These are phyloP conservation scores for Hypoxylon intermedium DNA, from an alignment of 495 filamentous ascomycete species.

Conservation along the genomic window DNA sequence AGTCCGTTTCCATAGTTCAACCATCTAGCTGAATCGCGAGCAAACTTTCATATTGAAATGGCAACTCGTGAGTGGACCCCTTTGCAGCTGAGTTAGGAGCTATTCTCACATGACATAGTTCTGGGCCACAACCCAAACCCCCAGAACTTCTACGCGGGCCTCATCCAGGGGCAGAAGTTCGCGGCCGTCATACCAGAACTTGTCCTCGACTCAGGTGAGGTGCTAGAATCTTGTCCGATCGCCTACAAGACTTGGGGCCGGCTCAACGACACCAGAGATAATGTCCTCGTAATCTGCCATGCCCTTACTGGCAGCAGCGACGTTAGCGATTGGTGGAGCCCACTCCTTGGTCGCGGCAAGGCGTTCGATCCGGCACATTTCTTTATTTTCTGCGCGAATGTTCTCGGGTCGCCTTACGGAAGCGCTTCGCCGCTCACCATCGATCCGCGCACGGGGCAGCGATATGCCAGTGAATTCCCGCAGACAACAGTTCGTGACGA, in stretches of 20 bases:
- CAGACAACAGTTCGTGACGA: constrained; percentile 50
- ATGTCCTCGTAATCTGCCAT: constrained; percentile 49
- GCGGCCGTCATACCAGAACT: constrained; percentile 42
- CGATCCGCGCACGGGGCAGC: constrained; percentile 38
- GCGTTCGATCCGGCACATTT: constrained; percentile 47
- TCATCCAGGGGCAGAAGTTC: constrained; percentile 45
- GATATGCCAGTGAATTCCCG: constrained; percentile 47
- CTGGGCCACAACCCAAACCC: constrained; percentile 36
- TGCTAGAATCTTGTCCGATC: constrained; percentile 40
- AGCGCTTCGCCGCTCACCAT: constrained; percentile 43
- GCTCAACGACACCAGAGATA: constrained; percentile 42
- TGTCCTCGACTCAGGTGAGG: constrained; percentile 45
- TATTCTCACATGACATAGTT: constrained; percentile 30
- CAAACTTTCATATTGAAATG: constrained; percentile 29
- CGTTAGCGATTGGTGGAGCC: constrained; percentile 48
- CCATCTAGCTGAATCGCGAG: constrained; percentile 7
- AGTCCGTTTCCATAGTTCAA: constrained; percentile 14
- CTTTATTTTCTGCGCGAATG: constrained; percentile 49
- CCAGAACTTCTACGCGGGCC: constrained; percentile 42
- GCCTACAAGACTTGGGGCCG: constrained; percentile 51
- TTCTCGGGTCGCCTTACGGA: constrained; percentile 49
- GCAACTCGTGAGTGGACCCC: constrained; percentile 34
- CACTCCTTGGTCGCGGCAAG: constrained; percentile 42
- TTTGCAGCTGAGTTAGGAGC: not conserved
- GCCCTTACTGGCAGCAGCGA: constrained; percentile 50